Conservation (phyloP, 116 monocot genomes). For the Cymodocea nodosa region DNA sequence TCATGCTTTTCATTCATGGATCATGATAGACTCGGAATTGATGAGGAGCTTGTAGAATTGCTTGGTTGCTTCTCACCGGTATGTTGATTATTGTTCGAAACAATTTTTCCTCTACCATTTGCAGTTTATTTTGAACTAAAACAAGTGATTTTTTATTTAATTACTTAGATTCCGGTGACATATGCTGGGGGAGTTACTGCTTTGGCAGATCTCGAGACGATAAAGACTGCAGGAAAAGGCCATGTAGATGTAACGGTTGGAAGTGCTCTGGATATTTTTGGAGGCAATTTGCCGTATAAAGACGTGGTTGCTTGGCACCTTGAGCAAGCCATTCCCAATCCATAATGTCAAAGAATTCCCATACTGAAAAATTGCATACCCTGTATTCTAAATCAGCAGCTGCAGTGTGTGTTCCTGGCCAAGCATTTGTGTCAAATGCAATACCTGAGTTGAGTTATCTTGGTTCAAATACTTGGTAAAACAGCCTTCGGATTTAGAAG, state of each 20-base stretch:
- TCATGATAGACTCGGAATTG: slow-evolving; percentile 69
- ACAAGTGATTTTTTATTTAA: neutral
- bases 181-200: slow-evolving; percentile 87
- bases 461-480: too few relatives aligned
- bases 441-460: too few relatives aligned
- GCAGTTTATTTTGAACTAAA: neutral
- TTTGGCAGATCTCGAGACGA: slow-evolving; percentile 71
- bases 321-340: slow-evolving; percentile 14
- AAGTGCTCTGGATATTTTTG: slow-evolving; percentile 90
- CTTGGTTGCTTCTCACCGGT: slow-evolving; percentile 73
- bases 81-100: slow-evolving; percentile 12
- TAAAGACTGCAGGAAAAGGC: slow-evolving; percentile 56
- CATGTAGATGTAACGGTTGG: slow-evolving; percentile 75
- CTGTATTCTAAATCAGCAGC: neutral
- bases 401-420: neutral
- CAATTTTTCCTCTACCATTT: neutral
- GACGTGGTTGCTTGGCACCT: slow-evolving; percentile 87
- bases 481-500: too few relatives aligned
- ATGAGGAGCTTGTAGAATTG: slow-evolving; percentile 75
- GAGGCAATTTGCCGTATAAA: slow-evolving; percentile 62
- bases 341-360: neutral
- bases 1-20: slow-evolving; percentile 11
- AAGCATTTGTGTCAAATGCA: too few relatives aligned
- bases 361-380: neutral
- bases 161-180: slow-evolving; percentile 74